Base-by-base conservation (phyloP, 768 basidiomycete genomes). In the Suillus paluster region DNA sequence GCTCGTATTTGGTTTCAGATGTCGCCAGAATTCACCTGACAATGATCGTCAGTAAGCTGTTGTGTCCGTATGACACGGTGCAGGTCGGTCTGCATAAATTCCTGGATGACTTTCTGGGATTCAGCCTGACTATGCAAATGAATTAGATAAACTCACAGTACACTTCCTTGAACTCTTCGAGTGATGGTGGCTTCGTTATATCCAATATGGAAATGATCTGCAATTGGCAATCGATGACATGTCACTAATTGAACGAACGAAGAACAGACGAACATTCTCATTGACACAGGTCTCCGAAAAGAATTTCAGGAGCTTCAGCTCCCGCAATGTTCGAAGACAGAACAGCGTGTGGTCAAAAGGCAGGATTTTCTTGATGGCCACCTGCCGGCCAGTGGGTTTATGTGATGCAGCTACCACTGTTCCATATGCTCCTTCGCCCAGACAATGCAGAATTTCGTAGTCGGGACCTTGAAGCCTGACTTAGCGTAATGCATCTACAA, bases 301-400 rank as follows among this genome's bases (percentile, higher is more conserved):
- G 80, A 92, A 92, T 73, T 89, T 90, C 73, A 92, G 83, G 21
- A 97, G 81, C 78, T 97, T 97, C 73, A 97, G 83, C 78, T 97
- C 96, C 63, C 95, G 85, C 57, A 97, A 80, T 2, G 95, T 98
- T 62, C 91, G 84, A 71, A 97, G 79, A 68, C 91, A 94, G 79
- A 95, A 97, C 75, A 97, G 82, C 36, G 92, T 90, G 73, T 97
- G 95, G 70, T 97, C 95, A 75, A 97, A 97, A 10, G 95, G 95
- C 45, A 92, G 86, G 69, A 97, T 90, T 78, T 94, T 95, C 84
- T 97, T 98, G 79, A 97, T 96, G 46, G 95, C 96, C 17, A 98
- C 94, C 73, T 93, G 86, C 63, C 87, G 86, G 36, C 89, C 86
- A 9, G 88, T 86, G 6, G 92, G 90, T 67, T 86, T 85, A 78